Conservation (phyloP, 2,329 filamentous ascomycete genomes). For the Dothistroma septosporum region DNA sequence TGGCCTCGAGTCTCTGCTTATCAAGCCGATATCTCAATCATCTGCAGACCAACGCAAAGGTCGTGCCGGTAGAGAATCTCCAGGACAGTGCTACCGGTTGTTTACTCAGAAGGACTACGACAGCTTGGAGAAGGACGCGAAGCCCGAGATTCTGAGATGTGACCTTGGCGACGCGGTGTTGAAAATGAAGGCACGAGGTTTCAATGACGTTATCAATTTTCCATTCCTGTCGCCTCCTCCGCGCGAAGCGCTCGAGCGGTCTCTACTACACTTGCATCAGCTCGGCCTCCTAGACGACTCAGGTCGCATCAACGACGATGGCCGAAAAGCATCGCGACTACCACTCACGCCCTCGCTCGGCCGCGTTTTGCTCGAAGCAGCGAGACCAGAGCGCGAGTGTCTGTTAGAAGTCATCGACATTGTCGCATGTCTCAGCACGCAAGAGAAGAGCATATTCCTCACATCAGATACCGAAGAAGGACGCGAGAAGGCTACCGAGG, state of each 20-base stretch:
- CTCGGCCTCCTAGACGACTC: constrained; percentile 70
- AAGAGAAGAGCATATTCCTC: constrained; percentile 54
- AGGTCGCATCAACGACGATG: constrained; percentile 69
- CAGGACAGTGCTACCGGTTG: constrained; percentile 83
- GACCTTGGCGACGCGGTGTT: constrained; percentile 82
- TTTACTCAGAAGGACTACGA: constrained; percentile 79
- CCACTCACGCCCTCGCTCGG: constrained; percentile 78
- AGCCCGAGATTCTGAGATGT: constrained; percentile 85
- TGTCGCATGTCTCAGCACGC: constrained; percentile 61
- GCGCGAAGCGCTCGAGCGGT: constrained; percentile 72
- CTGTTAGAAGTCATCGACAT: constrained; percentile 82
- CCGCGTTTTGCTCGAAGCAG: constrained; percentile 76
- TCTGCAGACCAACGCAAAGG: constrained; percentile 89
- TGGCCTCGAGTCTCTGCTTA: constrained; percentile 83
- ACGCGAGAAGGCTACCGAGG: constrained; percentile 55
- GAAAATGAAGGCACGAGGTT: constrained; percentile 88
- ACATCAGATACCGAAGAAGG: constrained; percentile 57
- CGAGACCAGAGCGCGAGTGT: constrained; percentile 65
- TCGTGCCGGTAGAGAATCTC: constrained; percentile 85
- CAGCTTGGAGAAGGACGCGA: constrained; percentile 65
- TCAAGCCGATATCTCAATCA: constrained; percentile 87
- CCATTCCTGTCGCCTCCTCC: constrained; percentile 81
- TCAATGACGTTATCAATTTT: constrained; percentile 76
- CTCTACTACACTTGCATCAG: constrained; percentile 72
- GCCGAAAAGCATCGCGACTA: constrained; percentile 73